Percentiles rank a stretch among this genome's conserved stretches.
These are phyloP conservation scores for Gossypium schwendimanii DNA, from an alignment of 441 rosid species.

Conservation along the genomic window DNA sequence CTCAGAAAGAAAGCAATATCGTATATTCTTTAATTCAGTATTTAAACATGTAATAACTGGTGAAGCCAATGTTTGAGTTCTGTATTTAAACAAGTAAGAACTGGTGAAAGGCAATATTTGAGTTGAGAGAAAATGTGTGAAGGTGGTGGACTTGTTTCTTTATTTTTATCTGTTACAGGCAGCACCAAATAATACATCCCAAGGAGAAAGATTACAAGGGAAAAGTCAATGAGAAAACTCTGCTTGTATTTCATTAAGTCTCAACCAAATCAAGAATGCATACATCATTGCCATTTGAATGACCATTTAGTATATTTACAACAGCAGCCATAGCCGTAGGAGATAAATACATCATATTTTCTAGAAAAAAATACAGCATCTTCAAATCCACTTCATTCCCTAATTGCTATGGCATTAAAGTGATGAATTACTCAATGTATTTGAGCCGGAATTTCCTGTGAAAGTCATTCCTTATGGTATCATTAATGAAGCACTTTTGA, in stretches of 20 bases:
- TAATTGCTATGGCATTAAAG: not conserved
- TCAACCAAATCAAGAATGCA: not conserved
- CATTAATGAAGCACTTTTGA: conserved; percentile 90
- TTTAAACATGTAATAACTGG: not conserved
- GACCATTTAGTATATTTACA: too few species aligned
- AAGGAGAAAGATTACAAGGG: not conserved
- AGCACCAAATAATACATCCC: too few species aligned
- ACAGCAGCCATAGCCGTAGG: not conserved
- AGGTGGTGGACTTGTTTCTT: not conserved
- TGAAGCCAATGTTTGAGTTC: not conserved
- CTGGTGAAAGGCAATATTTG: not conserved
- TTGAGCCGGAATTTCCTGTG: conserved; percentile 83
- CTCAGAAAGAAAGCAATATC: not conserved
- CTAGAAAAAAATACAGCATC: not conserved
- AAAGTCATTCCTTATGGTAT: conserved; percentile 88
- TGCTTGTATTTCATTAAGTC: not conserved
- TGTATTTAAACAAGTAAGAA: conserved; percentile 1
- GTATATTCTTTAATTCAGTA: conserved; percentile 12
- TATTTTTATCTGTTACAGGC: not conserved
- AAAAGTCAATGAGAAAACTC: not conserved
- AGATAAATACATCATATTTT: not conserved
- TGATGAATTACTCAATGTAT: conserved; percentile 67
- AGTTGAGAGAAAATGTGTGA: not conserved
- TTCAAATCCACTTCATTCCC: conserved; percentile 3
- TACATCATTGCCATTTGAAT: not conserved